Base-by-base conservation (phyloP, 441 rosid species). In the Adansonia grandidieri region DNA sequence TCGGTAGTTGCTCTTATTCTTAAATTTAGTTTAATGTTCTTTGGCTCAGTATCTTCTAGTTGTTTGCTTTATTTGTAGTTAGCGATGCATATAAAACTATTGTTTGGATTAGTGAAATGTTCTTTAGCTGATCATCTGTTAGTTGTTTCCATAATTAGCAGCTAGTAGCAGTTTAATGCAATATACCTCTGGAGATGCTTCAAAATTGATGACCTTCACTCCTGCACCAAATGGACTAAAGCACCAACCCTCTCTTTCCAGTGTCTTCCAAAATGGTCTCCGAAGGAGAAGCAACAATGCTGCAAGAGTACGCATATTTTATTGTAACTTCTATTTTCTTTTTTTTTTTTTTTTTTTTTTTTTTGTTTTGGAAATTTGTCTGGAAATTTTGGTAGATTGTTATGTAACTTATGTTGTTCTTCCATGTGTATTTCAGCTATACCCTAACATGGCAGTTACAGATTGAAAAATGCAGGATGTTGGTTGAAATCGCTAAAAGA, bases 131-230 rank as follows among this genome's bases (percentile, higher is more conserved):
- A 67, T 17, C 17, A 13, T 70, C 14, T 78, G 10, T 28, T 60
- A 71, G 58, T 44, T 79, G 47, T 81, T 50, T 82, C 80, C 75
- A 17, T 75, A 24, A 42, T 78, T 65, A 80, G 77, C 85, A 91
- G 97, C 82, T 74, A 81, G 79, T 72, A 91, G 88, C 44, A 82
- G 68, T 78, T 73, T 82, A 6, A 84, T 87, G 88, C 91, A 85
- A 65, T 94, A 96, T 82, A 77, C 86, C 78, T 66, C 83, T 5
- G 98, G 90, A 77, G 98, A 94, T 84, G 84, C 85, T 85, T 83
- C 95, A 81, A 93, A 90, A 76, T 76, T 93, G 58, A 86, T 86
- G 85, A 88, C 87, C 66, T 86, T 86, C 81, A 73, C 86, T 75
- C 86, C 90, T 77, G 76, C 78, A 53, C 87, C 82, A 78, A 89